These are phyloP conservation scores for Vigna hirtella DNA, from an alignment of 306 rosid species.

Conservation along the genomic window DNA sequence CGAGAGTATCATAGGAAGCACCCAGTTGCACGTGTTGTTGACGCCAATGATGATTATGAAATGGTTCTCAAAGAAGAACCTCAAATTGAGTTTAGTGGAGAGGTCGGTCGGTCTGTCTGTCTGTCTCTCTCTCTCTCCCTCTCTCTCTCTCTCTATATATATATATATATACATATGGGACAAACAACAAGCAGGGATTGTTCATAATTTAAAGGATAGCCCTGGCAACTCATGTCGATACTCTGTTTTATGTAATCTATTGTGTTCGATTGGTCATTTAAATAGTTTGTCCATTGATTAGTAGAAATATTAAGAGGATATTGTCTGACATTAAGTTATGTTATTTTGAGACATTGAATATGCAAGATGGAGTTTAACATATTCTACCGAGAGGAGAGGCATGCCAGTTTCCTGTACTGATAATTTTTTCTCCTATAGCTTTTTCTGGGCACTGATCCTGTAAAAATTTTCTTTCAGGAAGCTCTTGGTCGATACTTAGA, in stretches of 20 bases:
- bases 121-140: rapidly evolving
- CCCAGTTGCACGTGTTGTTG: slow-evolving; percentile 89
- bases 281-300: neutral
- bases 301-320: slow-evolving; percentile 2
- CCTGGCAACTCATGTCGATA: neutral
- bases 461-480: slow-evolving; percentile 68
- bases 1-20: slow-evolving; percentile 98
- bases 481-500: slow-evolving; percentile 88
- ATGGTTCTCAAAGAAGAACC: slow-evolving; percentile 87
- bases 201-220: slow-evolving; percentile 1
- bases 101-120: slow-evolving; percentile 55
- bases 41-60: slow-evolving; percentile 78
- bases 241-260: neutral
- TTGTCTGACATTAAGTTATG: neutral
- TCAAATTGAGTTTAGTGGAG: slow-evolving; percentile 91
- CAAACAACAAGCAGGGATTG: slow-evolving; percentile 4
- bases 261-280: slow-evolving; percentile 5
- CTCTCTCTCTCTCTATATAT: too few relatives aligned
- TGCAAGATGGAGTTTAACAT: slow-evolving; percentile 29
- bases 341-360: slow-evolving; percentile 6
- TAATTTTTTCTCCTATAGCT: slow-evolving; percentile 19
- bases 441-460: slow-evolving; percentile 44
- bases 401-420: neutral
- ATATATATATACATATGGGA: neutral
- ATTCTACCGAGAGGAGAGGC: slow-evolving; percentile 19